Percentiles rank a stretch among this genome's conserved stretches.
phyloP scores from a whole-genome alignment of 2,329 filamentous ascomycete species.

The Orbilia oligospora region DNA sequence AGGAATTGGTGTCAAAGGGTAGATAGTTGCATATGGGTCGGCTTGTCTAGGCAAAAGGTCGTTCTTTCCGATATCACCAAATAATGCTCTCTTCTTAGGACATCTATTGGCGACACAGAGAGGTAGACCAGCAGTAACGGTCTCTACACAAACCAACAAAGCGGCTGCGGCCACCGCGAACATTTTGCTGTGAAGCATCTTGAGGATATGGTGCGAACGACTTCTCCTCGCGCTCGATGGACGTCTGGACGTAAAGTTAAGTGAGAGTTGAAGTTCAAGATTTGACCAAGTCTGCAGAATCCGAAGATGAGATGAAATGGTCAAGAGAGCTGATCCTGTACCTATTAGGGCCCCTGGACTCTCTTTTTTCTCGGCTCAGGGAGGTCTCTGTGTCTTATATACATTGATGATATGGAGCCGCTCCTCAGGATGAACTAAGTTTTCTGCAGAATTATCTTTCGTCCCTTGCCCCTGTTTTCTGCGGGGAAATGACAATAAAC shows the following conservation, averaged over 20 bases:
- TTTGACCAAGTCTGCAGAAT: slow-evolving; percentile 42
- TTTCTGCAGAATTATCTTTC: slow-evolving; percentile 54
- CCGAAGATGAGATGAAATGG: slow-evolving; percentile 56
- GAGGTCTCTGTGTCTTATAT: slow-evolving; percentile 59
- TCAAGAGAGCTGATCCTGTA: slow-evolving; percentile 59
- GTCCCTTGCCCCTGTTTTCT: slow-evolving; percentile 58
- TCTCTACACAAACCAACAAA: slow-evolving; percentile 34
- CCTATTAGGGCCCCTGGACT: slow-evolving; percentile 51
- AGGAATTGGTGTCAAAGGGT: slow-evolving; percentile 52
- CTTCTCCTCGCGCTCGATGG: slow-evolving; percentile 12
- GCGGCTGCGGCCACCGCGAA: slow-evolving; percentile 33
- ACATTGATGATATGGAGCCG: slow-evolving; percentile 48
- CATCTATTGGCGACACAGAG: slow-evolving; percentile 59
- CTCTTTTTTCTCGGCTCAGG: slow-evolving; percentile 49
- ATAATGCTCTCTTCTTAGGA: slow-evolving; percentile 55
- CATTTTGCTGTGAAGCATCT: slow-evolving; percentile 42
- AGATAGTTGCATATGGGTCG: slow-evolving; percentile 58
- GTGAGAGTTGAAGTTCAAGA: slow-evolving; percentile 32
- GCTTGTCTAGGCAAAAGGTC: slow-evolving; percentile 45
- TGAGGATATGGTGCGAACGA: slow-evolving; percentile 10
- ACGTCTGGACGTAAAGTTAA: slow-evolving; percentile 19
- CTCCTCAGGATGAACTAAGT: slow-evolving; percentile 41
- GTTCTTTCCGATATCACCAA: slow-evolving; percentile 49
- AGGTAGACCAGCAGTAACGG: slow-evolving; percentile 40
- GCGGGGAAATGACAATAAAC: slow-evolving; percentile 61